Evolutionary conservation across 352 stramenopile species (phyloP), one percentile per base, ranked within the genome.

Genomic region (Phytophthora capsici): DNA sequence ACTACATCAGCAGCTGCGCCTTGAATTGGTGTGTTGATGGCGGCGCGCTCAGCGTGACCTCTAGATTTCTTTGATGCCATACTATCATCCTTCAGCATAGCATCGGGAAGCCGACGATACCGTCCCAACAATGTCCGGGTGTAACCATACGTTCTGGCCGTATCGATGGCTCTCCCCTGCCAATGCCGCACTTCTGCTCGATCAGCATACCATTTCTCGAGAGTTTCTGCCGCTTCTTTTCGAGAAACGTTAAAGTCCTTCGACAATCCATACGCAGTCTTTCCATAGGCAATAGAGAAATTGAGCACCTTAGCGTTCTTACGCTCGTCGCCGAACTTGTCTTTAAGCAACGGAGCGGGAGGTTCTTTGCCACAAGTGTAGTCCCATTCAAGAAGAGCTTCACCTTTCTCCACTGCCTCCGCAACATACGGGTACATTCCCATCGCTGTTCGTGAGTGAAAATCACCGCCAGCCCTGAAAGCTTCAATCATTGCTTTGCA

Each of bases 241-340:
- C 84, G 75, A 19, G 73, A 85, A 16, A 97, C 87, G 41, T 86
- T 86, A 43, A 93, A 95, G 45, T 95, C 82, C 41, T 99, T 96
- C 22, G 90, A 97, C 22, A 99, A 65, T 2, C 98, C 98, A 65
- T 97, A 97, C 2, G 97, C 94, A 16, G 98, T 99, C 77, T 99
- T 99, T 20, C 98, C 98, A 71, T 99, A 99, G 6, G 98, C 98
- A 64, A 99, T 99, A 13, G 95, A 99, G 66, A 99, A 99, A 72
- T 99, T 99, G 17, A 99, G 83, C 17, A 99, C 99, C 69, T 99
- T 99, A 12, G 98, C 97, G 57, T 99, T 98, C 46, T 98, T 89
- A 44, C 98, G 89, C 78, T 99, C 98, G 6, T 95, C 95, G 17
- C 88, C 96, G 73, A 97, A 99, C 66, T 98, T 89, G 76, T 99